phyloP scores from a whole-genome alignment of 2,329 filamentous ascomycete species.

The Aphanoascus verrucosus region DNA sequence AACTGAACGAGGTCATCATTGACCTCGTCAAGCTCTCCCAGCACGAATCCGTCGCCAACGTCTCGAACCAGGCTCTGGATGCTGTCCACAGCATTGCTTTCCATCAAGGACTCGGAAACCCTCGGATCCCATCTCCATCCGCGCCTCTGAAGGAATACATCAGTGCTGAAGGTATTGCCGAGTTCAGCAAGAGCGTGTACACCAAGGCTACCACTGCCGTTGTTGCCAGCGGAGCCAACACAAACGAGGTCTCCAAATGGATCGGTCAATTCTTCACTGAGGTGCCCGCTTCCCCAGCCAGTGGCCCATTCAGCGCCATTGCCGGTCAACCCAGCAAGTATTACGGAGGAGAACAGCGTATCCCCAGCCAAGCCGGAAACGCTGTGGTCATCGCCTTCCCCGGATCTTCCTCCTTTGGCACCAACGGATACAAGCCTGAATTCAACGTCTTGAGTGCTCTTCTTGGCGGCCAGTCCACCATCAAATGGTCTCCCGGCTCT shows the following conservation, averaged over 20 bases:
- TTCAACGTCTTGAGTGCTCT: slow-evolving; percentile 76
- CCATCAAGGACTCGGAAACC: slow-evolving; percentile 79
- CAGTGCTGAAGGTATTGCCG: slow-evolving; percentile 60
- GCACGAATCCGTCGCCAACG: slow-evolving; percentile 54
- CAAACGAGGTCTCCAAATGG: slow-evolving; percentile 74
- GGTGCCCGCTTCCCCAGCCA: slow-evolving; percentile 44
- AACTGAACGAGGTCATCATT: slow-evolving; percentile 81
- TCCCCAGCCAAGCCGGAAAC: slow-evolving; percentile 65
- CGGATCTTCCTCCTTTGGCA: slow-evolving; percentile 64
- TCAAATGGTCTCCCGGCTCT: slow-evolving; percentile 95
- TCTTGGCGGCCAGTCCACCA: slow-evolving; percentile 76
- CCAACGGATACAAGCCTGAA: slow-evolving; percentile 74
- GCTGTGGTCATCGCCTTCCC: slow-evolving; percentile 85
- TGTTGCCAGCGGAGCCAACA: slow-evolving; percentile 75
- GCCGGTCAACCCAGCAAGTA: slow-evolving; percentile 65
- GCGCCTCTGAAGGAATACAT: slow-evolving; percentile 70
- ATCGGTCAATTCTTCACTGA: slow-evolving; percentile 82
- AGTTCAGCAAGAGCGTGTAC: slow-evolving; percentile 70
- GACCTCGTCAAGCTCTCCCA: slow-evolving; percentile 67
- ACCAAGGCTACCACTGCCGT: slow-evolving; percentile 83
- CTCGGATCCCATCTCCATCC: slow-evolving; percentile 61
- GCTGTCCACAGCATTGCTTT: slow-evolving; percentile 78
- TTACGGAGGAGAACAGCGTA: slow-evolving; percentile 89
- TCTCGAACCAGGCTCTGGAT: slow-evolving; percentile 66
- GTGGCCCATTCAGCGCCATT: slow-evolving; percentile 44